Evolutionary conservation across 441 rosid genomes (phyloP), one percentile per base, ranked within the genome.

Genomic region (Kokia cookei): DNA sequence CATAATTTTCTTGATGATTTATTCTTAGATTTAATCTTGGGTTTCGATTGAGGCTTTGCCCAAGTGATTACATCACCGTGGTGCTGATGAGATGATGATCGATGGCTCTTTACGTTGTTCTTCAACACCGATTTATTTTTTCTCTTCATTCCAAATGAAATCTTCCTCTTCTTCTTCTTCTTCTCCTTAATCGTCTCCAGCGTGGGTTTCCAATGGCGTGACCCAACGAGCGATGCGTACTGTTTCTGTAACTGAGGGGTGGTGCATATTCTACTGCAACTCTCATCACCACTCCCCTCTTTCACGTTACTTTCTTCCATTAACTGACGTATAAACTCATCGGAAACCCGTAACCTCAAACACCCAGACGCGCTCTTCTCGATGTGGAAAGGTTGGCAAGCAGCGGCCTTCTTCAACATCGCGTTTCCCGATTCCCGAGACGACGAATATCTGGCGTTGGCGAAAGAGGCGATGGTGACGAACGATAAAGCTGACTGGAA

Each of bases 151-250:
- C 92, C 89, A 74, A 89, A 74, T 7, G 87, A 77, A 76, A 82
- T 50, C 67, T 70, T 86, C 63, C 77, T 79, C 86, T 77, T 88
- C 79, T 78, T 54, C 22, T 60, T 60, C 64, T 24, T 58, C 42
- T 27, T 82, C 82, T 93, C 98, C 27, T 29, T 82, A 19, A 93
- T 90, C 0, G 94, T 87, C 77, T 92, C 98, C 27, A 93, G 86
- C 90, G 89, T 89, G 0, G 98, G 98, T 64, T 90, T 87, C 98
- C 98, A 93, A 53, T 72, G 85, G 10, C 90, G 80, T 13, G 85
- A 76, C 54, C 86, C 84, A 13, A 86, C 96, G 12, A 92, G 82
- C 81, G 76, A 84, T 13, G 77, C 61, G 76, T 92, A 93, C 51
- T 93, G 94, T 61, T 82, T 89, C 83, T 87, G 88, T 71, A 93